Conservation (phyloP, 2,329 filamentous ascomycete genomes). For the Fusarium paranaense region DNA sequence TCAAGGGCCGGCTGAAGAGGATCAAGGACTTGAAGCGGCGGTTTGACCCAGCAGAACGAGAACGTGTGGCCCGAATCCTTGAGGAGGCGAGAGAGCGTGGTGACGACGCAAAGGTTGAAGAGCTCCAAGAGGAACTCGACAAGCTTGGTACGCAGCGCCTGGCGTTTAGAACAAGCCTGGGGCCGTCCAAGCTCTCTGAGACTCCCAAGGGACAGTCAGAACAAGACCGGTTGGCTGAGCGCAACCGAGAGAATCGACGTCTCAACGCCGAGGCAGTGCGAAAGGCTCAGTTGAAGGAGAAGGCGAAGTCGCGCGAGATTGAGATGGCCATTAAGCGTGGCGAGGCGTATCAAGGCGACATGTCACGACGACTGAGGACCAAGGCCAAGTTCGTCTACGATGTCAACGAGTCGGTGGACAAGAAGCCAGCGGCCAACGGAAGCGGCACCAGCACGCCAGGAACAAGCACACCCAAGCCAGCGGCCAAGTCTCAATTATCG, state of each 20-base stretch:
- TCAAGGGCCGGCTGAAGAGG: constrained; percentile 81
- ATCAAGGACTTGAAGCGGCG: constrained; percentile 76
- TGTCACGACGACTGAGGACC: constrained; percentile 72
- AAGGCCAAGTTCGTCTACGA: constrained; percentile 77
- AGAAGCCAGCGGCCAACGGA: constrained; percentile 61
- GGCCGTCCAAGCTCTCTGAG: constrained; percentile 63
- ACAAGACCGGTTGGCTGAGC: constrained; percentile 83
- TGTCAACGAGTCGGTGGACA: constrained; percentile 62
- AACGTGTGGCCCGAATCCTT: constrained; percentile 72
- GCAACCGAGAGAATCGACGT: constrained; percentile 87
- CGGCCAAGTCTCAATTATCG: constrained; percentile 57
- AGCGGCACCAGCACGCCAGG: constrained; percentile 65
- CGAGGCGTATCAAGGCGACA: constrained; percentile 69
- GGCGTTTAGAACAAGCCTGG: constrained; percentile 76
- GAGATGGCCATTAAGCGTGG: constrained; percentile 72
- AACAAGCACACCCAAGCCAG: constrained; percentile 63
- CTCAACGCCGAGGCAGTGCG: constrained; percentile 91
- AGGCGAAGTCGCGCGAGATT: constrained; percentile 69
- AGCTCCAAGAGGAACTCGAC: constrained; percentile 71
- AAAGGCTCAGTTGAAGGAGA: constrained; percentile 87
- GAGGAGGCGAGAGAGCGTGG: constrained; percentile 74
- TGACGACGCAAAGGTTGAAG: constrained; percentile 67
- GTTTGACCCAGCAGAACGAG: constrained; percentile 75
- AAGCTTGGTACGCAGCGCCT: constrained; percentile 75
- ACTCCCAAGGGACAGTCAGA: constrained; percentile 67